Evolutionary conservation across 1,139 yeast species (phyloP).

Genomic region (Pichiaceae sp.): DNA sequence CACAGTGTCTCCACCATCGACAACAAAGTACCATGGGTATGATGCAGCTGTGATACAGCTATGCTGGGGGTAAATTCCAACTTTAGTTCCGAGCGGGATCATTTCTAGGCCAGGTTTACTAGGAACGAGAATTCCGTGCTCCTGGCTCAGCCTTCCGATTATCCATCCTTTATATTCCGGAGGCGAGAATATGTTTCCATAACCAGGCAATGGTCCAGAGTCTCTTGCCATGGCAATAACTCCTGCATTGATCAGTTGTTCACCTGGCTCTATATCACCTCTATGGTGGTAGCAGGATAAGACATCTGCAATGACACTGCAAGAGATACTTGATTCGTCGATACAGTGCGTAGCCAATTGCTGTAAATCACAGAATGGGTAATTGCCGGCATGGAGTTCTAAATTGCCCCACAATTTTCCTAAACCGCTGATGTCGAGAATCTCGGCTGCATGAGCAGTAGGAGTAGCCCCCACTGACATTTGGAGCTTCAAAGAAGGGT

Average conservation of each 20-base stretch:
- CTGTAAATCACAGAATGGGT: constrained; percentile 65
- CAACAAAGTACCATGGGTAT: constrained; percentile 48
- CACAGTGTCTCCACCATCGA: constrained; percentile 39
- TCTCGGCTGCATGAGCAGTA: constrained; percentile 55
- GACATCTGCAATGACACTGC: constrained; percentile 57
- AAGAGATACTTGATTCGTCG: constrained; percentile 38
- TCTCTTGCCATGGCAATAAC: constrained; percentile 66
- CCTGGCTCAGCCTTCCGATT: constrained; percentile 54
- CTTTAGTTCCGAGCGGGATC: constrained; percentile 46
- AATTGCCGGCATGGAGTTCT: constrained; percentile 78
- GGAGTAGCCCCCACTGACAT: constrained; percentile 78
- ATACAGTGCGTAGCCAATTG: constrained; percentile 64
- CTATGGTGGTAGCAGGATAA: constrained; percentile 51
- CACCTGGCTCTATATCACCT: constrained; percentile 42
- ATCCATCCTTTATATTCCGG: constrained; percentile 39
- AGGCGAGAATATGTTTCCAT: constrained; percentile 33
- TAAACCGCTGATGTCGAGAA: constrained; percentile 18
- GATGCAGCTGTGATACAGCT: constrained; percentile 66
- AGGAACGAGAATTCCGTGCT: constrained; percentile 50
- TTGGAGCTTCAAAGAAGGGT: constrained; percentile 24
- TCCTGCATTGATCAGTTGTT: constrained; percentile 64
- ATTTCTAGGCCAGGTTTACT: constrained; percentile 24
- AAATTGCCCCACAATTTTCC: constrained; percentile 31
- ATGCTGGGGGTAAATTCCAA: constrained; percentile 62
- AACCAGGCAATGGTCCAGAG: constrained; percentile 44